Evolutionary conservation across 2,329 filamentous ascomycete species (phyloP), one percentile per base, ranked within the genome.

Genomic region (Hymenoscyphus linearis): DNA sequence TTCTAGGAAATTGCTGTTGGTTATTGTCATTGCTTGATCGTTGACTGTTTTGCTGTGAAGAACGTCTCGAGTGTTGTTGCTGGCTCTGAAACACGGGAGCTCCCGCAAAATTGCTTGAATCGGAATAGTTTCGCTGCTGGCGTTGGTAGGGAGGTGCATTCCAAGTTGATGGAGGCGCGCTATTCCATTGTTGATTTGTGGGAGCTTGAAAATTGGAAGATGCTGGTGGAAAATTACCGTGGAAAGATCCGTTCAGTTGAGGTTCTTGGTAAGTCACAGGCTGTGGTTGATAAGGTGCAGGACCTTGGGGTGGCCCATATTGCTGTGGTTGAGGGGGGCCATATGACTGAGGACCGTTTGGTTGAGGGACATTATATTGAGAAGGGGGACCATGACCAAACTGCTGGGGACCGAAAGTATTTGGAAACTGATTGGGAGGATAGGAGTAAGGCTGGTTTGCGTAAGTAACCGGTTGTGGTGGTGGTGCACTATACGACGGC

Each of bases 281-380:
- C 10, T 64, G 64, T 53, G 61, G 52, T 54, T 68, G 69, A 57
- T 68, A 71, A 36, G 65, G 62, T 16, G 27, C 50, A 16, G 60
- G 36, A n/a, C 58, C 36, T 27, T 62, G 62, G 13, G 62, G 60
- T 55, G 67, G 58, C 18, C 54, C 54, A 55, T 66, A 68, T 50
- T 50, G 44, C 37, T 65, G 65, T 16, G 67, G 66, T 31, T 60
- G 53, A 47, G 63, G 60, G 36, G 57, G 44, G 10, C 57, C 57
- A 36, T 37, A 52, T 13, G n/a, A 31, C 44, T 52, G 57, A 53
- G 27, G 16, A 7, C 35, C 60, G 61, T 63, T 66, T 57, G 63
- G 65, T 44, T 64, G 67, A 44, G 63, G 63, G 14, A 57, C 63
- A 60, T 60, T 57, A 26, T 62, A 58, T n/a, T 56, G 54, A 36